Evolutionary conservation across 2,329 filamentous ascomycete genomes (phyloP).

Genomic region (Monosporascus sp.): DNA sequence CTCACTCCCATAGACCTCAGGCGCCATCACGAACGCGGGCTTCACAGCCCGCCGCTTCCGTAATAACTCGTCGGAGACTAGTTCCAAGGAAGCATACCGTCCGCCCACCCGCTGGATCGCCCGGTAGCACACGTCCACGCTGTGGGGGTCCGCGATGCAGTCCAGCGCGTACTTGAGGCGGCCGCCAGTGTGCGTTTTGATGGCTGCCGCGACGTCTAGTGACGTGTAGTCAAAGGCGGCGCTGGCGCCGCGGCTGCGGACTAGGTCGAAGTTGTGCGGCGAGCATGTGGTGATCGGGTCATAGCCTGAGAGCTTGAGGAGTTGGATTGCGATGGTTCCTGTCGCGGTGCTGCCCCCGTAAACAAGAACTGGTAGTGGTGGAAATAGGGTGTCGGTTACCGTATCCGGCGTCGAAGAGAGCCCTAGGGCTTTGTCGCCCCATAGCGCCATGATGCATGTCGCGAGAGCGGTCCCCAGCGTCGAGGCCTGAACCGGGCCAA

Average conservation of each 20-base stretch:
- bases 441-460: conserved; percentile 3
- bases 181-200: conserved; percentile 39
- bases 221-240: conserved; percentile 46
- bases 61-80: no score
- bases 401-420: no score
- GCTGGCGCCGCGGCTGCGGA: conserved; percentile 39
- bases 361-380: conserved; percentile 15
- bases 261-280: conserved; percentile 1
- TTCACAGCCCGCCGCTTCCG: no score
- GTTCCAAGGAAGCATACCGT: conserved; percentile 13
- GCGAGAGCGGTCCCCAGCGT: not conserved
- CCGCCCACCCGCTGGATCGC: conserved; percentile 27
- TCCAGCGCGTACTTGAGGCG: conserved; percentile 41
- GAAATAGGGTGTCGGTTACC: not conserved
- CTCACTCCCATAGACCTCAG: no score
- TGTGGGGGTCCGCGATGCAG: conserved; percentile 37
- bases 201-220: conserved; percentile 37
- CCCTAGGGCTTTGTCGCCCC: not conserved
- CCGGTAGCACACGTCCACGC: conserved; percentile 32
- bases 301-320: conserved; percentile 1
- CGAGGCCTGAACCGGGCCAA: not conserved
- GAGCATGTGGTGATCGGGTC: conserved; percentile 4
- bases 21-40: no score
- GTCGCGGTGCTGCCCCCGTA: conserved; percentile 10
- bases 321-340: conserved; percentile 7